These are phyloP conservation scores for Piromyces finnis DNA, from an alignment of 192 early-diverging fungal species.

Conservation along the genomic window DNA sequence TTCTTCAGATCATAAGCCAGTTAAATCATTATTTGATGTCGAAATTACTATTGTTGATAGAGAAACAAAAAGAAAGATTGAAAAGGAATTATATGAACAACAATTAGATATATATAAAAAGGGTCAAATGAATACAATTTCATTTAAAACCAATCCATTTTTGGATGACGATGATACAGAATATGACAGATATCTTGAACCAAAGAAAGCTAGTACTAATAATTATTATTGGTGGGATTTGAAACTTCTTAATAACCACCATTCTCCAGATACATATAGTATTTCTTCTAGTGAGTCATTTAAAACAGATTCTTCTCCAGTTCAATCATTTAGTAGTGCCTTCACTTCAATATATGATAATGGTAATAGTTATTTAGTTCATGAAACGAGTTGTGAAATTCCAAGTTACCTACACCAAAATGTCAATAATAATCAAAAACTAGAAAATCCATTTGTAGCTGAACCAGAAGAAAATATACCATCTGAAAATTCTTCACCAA, in stretches of 20 bases:
- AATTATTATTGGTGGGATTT: neutral
- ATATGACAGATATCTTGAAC: neutral
- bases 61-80: neutral
- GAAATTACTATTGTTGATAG: neutral
- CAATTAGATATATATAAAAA: neutral
- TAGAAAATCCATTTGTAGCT: neutral
- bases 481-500: neutral
- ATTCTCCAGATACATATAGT: neutral
- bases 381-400: neutral
- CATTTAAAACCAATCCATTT: neutral
- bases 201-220: neutral
- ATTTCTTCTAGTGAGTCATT: neutral
- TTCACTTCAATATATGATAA: neutral
- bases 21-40: neutral
- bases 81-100: neutral
- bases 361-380: neutral
- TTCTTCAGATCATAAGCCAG: neutral
- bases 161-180: neutral
- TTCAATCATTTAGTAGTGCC: neutral
- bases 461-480: neutral
- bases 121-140: neutral
- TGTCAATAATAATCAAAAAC: no score
- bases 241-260: neutral
- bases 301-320: neutral
- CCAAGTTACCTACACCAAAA: no score